Percentiles rank a stretch among this genome's conserved stretches.
Conservation (phyloP, 805 yeast genomes). For the Candida nonsorbophila region DNA sequence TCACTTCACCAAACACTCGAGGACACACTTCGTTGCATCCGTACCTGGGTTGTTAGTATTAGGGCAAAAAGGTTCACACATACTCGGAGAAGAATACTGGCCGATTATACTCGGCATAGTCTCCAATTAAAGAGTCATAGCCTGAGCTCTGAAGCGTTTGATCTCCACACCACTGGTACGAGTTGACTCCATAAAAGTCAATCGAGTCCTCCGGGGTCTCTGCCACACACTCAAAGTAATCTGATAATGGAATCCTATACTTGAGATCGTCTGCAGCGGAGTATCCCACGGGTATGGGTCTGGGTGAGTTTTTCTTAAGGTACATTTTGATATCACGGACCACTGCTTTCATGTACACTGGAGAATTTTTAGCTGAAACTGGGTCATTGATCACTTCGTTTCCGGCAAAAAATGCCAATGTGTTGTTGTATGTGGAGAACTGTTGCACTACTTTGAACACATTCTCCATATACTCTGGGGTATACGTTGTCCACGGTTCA, state of each 20-base stretch:
- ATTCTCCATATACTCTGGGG: slow-evolving; percentile 62
- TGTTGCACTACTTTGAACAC: slow-evolving; percentile 75
- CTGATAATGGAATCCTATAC: slow-evolving; percentile 71
- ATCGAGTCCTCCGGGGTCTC: slow-evolving; percentile 47
- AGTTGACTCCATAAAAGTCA: slow-evolving; percentile 79
- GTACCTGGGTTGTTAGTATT: slow-evolving; percentile 16
- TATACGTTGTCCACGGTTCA: slow-evolving; percentile 92
- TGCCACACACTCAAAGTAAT: slow-evolving; percentile 73
- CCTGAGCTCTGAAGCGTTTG: slow-evolving; percentile 83
- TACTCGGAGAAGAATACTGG: slow-evolving; percentile 84
- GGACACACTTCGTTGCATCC: slow-evolving; percentile 87
- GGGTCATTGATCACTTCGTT: slow-evolving; percentile 85
- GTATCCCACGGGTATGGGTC: slow-evolving; percentile 85
- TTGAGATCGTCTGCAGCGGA: slow-evolving; percentile 92
- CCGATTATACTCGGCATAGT: slow-evolving; percentile 59
- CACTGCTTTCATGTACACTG: slow-evolving; percentile 72
- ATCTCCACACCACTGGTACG: slow-evolving; percentile 84
- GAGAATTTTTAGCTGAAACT: slow-evolving; percentile 60
- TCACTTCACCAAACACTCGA: slow-evolving; percentile 71
- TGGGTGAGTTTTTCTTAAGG: slow-evolving; percentile 49
- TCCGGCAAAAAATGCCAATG: slow-evolving; percentile 88
- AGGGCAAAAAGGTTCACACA: slow-evolving; percentile 9
- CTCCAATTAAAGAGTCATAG: slow-evolving; percentile 54
- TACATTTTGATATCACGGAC: slow-evolving; percentile 77
- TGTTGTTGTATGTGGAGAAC: slow-evolving; percentile 80